phyloP scores from a whole-genome alignment of 108 stramenopile genomes.

The Skeletonema costatum region DNA sequence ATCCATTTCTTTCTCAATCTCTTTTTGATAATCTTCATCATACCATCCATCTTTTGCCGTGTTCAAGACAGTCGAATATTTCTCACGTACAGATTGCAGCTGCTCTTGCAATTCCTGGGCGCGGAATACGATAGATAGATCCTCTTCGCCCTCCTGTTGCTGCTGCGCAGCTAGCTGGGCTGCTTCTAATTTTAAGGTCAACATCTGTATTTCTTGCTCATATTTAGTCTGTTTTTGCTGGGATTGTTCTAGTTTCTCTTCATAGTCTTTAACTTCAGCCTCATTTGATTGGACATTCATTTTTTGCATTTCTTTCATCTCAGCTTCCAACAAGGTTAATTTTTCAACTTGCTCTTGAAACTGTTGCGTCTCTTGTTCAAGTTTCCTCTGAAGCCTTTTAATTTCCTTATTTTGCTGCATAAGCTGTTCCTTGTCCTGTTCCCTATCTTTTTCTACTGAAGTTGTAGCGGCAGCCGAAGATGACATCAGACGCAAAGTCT shows the following conservation, averaged over 20 bases:
- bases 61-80: slow-evolving; percentile 30
- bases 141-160: not conserved
- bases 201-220: slow-evolving; percentile 29
- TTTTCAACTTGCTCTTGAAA: slow-evolving; percentile 26
- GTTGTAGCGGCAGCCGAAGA: not conserved
- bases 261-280: slow-evolving; percentile 7
- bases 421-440: slow-evolving; percentile 16
- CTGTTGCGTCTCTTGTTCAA: slow-evolving; percentile 30
- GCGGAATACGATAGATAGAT: slow-evolving; percentile 4
- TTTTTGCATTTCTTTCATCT: slow-evolving; percentile 34
- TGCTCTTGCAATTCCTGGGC: slow-evolving; percentile 18
- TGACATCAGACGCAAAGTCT: slow-evolving; percentile 16
- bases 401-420: slow-evolving; percentile 24
- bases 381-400: slow-evolving; percentile 13
- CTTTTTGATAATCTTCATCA: slow-evolving; percentile 11
- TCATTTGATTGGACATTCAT: slow-evolving; percentile 1
- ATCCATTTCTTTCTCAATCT: slow-evolving; percentile 41
- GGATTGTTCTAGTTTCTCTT: slow-evolving; percentile 10
- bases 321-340: slow-evolving; percentile 23
- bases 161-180: slow-evolving; percentile 30
- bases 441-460: not conserved
- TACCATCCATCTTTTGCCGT: not conserved
- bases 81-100: slow-evolving; percentile 30
- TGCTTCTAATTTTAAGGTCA: slow-evolving; percentile 43
- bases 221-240: slow-evolving; percentile 20